Percentiles rank a stretch among this genome's conserved stretches.
These are phyloP conservation scores for Cladophialophora bantiana DNA, from an alignment of 2,329 filamentous ascomycete species.

Conservation along the genomic window DNA sequence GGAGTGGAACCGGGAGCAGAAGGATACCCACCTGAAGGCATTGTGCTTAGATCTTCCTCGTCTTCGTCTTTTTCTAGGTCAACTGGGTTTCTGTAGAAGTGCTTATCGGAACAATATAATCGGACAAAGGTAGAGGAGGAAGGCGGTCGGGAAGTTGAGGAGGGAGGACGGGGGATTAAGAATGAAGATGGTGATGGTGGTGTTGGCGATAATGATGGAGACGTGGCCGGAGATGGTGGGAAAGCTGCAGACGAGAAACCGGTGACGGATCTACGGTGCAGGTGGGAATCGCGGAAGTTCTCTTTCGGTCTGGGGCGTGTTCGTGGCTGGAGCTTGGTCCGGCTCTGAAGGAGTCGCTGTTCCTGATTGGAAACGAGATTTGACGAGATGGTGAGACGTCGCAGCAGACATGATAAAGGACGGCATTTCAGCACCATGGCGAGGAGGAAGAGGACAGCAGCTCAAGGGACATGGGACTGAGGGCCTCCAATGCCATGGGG, in stretches of 20 bases:
- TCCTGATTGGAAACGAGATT: conserved; percentile 6
- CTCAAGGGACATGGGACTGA: neutral
- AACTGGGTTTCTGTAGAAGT: conserved; percentile 8
- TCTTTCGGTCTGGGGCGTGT: neutral
- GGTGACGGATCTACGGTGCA: conserved; percentile 25
- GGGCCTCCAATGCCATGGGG: conserved; percentile 1
- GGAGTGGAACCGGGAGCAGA: neutral
- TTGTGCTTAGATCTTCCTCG: conserved; percentile 17
- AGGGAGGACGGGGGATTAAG: conserved; percentile 12
- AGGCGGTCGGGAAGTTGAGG: conserved; percentile 9
- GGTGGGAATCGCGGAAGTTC: conserved; percentile 9
- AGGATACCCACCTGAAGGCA: conserved; percentile 30
- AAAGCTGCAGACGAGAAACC: conserved; percentile 20
- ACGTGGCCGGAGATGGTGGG: conserved; percentile 11
- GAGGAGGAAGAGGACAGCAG: conserved; percentile 8
- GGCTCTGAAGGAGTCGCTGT: conserved; percentile 5
- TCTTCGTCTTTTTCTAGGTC: conserved; percentile 5
- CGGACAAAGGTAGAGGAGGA: conserved; percentile 11
- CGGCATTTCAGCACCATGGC: conserved; percentile 15
- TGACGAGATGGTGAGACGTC: conserved; percentile 26
- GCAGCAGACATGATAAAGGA: conserved; percentile 14
- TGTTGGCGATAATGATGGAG: neutral
- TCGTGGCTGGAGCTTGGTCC: conserved; percentile 1
- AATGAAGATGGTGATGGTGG: conserved; percentile 16
- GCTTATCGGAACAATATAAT: conserved; percentile 1